Percentiles rank a stretch among this genome's conserved stretches.
Conservation (phyloP, 352 stramenopile species). For the Pythium aristosporum region DNA sequence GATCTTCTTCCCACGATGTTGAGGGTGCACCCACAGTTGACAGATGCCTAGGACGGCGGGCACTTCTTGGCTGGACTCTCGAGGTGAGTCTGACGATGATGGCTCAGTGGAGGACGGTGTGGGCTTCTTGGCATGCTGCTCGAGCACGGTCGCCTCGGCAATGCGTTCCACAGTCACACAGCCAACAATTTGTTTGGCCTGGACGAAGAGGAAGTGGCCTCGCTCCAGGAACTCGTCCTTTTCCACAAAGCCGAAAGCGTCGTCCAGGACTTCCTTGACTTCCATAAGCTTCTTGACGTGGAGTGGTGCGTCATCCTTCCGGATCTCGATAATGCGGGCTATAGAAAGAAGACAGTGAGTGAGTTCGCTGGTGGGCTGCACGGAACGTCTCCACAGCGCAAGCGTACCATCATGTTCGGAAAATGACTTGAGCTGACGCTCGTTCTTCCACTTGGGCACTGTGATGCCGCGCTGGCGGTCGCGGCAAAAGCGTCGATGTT, state of each 20-base stretch:
- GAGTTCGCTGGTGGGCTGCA: background rate
- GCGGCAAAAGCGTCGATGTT: slow-evolving; percentile 66
- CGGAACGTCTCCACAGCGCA: background rate
- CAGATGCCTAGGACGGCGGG: slow-evolving; percentile 58
- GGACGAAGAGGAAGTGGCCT: slow-evolving; percentile 60
- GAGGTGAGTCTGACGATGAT: background rate
- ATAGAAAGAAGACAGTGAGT: slow-evolving; percentile 1
- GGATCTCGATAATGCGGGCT: slow-evolving; percentile 69
- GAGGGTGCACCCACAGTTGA: slow-evolving; percentile 71
- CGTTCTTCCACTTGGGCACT: slow-evolving; percentile 67
- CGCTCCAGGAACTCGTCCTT: slow-evolving; percentile 51
- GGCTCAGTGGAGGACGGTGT: background rate
- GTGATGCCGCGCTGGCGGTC: slow-evolving; percentile 40
- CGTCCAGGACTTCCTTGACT: slow-evolving; percentile 67
- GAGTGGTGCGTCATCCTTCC: slow-evolving; percentile 41
- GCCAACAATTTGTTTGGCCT: slow-evolving; percentile 56
- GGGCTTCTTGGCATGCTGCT: slow-evolving; percentile 4
- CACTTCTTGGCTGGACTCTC: background rate
- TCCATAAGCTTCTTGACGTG: slow-evolving; percentile 77
- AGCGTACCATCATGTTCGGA: slow-evolving; percentile 31
- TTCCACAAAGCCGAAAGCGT: slow-evolving; percentile 65
- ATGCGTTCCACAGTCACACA: slow-evolving; percentile 63
- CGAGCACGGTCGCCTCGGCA: slow-evolving; percentile 39
- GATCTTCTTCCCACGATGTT: slow-evolving; percentile 46
- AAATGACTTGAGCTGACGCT: slow-evolving; percentile 51